Conservation (phyloP, 2,329 filamentous ascomycete genomes). For the Pseudovirgaria hyperparasitica region DNA sequence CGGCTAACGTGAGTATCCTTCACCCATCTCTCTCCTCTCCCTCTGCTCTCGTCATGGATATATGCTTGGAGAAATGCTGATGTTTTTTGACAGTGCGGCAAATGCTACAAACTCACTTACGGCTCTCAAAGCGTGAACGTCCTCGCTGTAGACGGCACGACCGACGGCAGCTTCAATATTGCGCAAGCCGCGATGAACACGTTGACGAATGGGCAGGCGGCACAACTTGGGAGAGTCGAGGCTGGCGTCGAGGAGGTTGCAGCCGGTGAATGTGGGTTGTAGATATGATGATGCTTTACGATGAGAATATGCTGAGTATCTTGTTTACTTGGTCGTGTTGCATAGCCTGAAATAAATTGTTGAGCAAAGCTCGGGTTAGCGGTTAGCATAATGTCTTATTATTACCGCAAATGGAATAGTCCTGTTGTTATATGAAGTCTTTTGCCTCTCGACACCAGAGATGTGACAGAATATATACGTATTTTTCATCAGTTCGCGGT, state of each 20-base stretch:
- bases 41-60: not conserved
- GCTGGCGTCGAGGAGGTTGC: constrained; percentile 25
- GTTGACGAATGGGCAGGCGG: constrained; percentile 35
- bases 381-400: not conserved
- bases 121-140: constrained; percentile 35
- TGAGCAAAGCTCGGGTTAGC: not conserved
- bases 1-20: constrained; percentile 12
- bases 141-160: constrained; percentile 35
- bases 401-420: too few species aligned
- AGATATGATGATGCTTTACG: not conserved
- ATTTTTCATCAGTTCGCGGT: too few species aligned
- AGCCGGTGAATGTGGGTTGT: constrained; percentile 21
- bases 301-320: not conserved
- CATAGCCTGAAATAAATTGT: not conserved
- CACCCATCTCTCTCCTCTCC: constrained; percentile 1
- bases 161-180: constrained; percentile 37
- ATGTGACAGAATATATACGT: too few species aligned
- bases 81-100: constrained; percentile 30
- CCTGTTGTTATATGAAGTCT: too few species aligned
- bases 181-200: constrained; percentile 35
- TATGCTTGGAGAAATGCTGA: constrained; percentile 5
- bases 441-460: too few species aligned
- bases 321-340: not conserved
- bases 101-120: constrained; percentile 39
- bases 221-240: constrained; percentile 31